A percentile compares a stretch with the other conserved stretches of the same genome.
Evolutionary conservation across 1,139 yeast species (phyloP).

Genomic region (Taiozyma sp.): DNA sequence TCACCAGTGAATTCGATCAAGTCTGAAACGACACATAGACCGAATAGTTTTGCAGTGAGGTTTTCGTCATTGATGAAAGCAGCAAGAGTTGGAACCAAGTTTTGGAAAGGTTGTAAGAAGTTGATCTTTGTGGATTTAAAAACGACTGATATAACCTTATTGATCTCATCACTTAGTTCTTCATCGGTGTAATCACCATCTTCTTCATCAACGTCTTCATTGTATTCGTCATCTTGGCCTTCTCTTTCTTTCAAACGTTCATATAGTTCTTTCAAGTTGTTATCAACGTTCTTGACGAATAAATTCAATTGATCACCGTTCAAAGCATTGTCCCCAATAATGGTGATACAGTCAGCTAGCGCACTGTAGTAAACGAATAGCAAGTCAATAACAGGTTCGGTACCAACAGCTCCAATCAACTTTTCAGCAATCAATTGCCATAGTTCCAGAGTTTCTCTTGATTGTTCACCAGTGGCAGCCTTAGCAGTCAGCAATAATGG

Average conservation of each 20-base stretch:
- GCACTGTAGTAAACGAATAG: constrained; percentile 75
- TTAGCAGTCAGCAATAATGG: constrained; percentile 69
- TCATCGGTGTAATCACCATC: constrained; percentile 90
- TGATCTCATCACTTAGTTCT: constrained; percentile 80
- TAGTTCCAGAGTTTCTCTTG: constrained; percentile 55
- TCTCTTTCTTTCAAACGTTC: constrained; percentile 69
- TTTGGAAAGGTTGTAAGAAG: constrained; percentile 64
- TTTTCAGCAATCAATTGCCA: constrained; percentile 75
- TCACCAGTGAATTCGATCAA: constrained; percentile 76
- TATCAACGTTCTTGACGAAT: constrained; percentile 56
- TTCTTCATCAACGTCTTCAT: constrained; percentile 62
- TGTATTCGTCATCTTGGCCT: constrained; percentile 58
- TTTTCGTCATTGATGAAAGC: constrained; percentile 59
- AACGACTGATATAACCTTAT: constrained; percentile 69
- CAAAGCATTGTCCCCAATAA: constrained; percentile 61
- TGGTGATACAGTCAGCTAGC: constrained; percentile 60
- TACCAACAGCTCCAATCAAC: constrained; percentile 60
- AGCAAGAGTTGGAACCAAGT: constrained; percentile 49
- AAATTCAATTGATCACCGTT: constrained; percentile 52
- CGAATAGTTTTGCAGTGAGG: constrained; percentile 67
- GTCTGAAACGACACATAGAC: constrained; percentile 77
- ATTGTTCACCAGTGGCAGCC: constrained; percentile 50
- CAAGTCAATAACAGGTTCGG: constrained; percentile 84
- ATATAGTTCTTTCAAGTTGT: constrained; percentile 63
- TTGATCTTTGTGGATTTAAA: constrained; percentile 58